Evolutionary conservation across 2,329 filamentous ascomycete species (phyloP), one percentile per base, ranked within the genome.

Genomic region (Curvularia hawaiiensis): DNA sequence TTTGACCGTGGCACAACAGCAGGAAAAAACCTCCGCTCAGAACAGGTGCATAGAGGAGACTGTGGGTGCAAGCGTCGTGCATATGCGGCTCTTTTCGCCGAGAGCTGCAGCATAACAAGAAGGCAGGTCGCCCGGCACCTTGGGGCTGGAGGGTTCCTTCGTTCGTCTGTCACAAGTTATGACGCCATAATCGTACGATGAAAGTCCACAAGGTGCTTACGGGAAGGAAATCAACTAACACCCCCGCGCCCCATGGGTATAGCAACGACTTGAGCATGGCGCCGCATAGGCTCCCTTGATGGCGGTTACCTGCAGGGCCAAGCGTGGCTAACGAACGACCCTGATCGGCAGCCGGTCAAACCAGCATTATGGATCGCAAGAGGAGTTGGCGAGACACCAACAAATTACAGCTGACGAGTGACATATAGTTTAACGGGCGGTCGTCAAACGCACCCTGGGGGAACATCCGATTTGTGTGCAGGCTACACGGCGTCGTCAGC

Each of bases 221-320:
- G 28, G 31, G n/a, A 33, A 30, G 28, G 30, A 31, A 46, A n/a
- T 31, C n/a, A 8, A 20, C 11, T 18, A 47, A 22, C 18, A 4
- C 5, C 28, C 44, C 44, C 44, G n/a, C 28, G 44, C 28, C 8
- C 44, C 44, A 47, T 47, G 44, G 30, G 28, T 22, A 22, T 28
- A 26, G n/a, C 41, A 26, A 28, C 41, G 24, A 24, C 41, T 44
- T 44, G 16, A 26, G 41, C 8, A 44, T 44, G 41, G 41, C n/a
- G 41, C 11, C 28, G 44, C 44, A 46, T 46, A n/a, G 22, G 28
- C 44, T 46, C 28, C 44, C 44, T 46, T 31, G 44, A 46, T 46
- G 28, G 44, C 44, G 47, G 47, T 38, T 50, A 50, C 47, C 47
- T 50, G 47, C 47, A 50, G 47, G 24, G 47, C 47, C 47, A 50